Evolutionary conservation across 1,139 yeast genomes (phyloP).

Genomic region (Pneumocystis jirovecii): DNA sequence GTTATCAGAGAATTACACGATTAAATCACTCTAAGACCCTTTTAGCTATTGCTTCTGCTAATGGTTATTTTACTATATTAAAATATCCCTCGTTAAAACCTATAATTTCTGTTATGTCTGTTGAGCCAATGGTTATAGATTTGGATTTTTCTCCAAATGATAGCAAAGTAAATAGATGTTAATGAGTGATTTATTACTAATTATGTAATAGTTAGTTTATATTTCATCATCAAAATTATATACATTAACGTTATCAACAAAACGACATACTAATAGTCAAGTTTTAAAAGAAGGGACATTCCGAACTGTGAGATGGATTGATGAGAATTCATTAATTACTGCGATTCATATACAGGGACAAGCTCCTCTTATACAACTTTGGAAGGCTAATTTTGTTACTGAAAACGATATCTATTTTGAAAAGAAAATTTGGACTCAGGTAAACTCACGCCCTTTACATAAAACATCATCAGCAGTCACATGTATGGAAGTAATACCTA

Average conservation of each 20-base stretch:
- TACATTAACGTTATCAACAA: neutral
- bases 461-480: neutral
- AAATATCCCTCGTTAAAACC: neutral
- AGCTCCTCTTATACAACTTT: neutral
- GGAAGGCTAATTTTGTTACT: neutral
- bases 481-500: neutral
- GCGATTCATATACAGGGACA: neutral
- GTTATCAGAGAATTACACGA: neutral
- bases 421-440: neutral
- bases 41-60: neutral
- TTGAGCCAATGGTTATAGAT: neutral
- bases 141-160: neutral
- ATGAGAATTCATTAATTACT: neutral
- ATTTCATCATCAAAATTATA: neutral
- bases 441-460: neutral
- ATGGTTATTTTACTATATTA: neutral
- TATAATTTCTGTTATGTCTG: neutral
- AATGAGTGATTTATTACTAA: neutral
- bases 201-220: neutral
- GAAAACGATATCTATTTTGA: neutral
- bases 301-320: neutral
- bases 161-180: neutral
- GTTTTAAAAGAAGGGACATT: neutral
- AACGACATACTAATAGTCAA: neutral
- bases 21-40: neutral